A percentile compares a stretch with the other conserved stretches of the same genome.
phyloP scores from a whole-genome alignment of 805 yeast genomes.

The Huiozyma sinensis region DNA sequence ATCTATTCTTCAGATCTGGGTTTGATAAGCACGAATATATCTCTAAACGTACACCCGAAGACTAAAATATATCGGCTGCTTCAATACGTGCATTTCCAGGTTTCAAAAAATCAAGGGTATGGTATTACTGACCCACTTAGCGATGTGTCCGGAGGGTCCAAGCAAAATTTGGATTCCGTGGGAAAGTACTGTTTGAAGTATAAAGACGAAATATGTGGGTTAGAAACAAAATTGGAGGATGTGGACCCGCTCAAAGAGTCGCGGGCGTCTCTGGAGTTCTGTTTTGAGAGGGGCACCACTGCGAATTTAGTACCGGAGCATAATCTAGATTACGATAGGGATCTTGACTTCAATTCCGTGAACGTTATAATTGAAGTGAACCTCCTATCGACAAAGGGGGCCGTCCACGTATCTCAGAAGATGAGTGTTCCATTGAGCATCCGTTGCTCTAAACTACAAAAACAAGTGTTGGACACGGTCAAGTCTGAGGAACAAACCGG shows the following conservation, averaged over 20 bases:
- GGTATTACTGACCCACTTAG: neutral
- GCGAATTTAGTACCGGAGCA: neutral
- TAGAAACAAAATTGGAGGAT: neutral
- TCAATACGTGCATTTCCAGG: constrained; percentile 19
- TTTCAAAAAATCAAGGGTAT: neutral
- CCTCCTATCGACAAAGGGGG: constrained; percentile 13
- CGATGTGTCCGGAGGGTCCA: neutral
- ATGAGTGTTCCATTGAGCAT: constrained; percentile 5
- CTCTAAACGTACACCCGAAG: constrained; percentile 18
- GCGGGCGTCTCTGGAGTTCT: neutral
- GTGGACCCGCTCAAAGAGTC: neutral
- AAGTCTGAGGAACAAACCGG: constrained; percentile 10
- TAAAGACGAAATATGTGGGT: neutral
- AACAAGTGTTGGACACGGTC: constrained; percentile 9
- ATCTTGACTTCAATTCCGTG: constrained; percentile 8
- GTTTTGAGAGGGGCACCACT: neutral
- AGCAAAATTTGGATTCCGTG: neutral
- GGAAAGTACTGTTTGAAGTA: neutral
- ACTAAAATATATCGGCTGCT: constrained; percentile 16
- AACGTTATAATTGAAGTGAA: constrained; percentile 15
- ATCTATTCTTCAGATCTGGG: constrained; percentile 14
- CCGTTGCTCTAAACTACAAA: constrained; percentile 11
- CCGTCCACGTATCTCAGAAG: neutral
- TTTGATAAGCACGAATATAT: constrained; percentile 8
- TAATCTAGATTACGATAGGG: constrained; percentile 10